phyloP scores from a whole-genome alignment of 768 basidiomycete species.

The Amanita exitialis region DNA sequence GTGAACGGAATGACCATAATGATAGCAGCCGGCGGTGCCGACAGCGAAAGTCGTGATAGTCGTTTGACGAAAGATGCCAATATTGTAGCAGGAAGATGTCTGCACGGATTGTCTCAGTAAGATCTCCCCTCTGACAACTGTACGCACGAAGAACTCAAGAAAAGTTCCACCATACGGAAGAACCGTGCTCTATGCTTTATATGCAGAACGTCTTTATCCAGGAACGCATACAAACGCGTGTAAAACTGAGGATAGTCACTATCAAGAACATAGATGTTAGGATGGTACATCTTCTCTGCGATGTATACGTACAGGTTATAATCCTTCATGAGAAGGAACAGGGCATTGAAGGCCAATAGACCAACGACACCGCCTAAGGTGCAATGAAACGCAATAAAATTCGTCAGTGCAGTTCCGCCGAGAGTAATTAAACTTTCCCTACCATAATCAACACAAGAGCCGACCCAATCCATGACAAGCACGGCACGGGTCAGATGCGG shows the following conservation, averaged over 20 bases:
- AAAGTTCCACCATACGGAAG: constrained; percentile 86
- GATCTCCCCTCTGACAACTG: constrained; percentile 1
- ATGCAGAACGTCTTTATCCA: constrained; percentile 83
- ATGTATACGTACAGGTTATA: constrained; percentile 71
- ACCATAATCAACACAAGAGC: constrained; percentile 77
- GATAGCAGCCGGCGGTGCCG: constrained; percentile 83
- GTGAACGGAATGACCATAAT: constrained; percentile 88
- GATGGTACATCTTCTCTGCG: not conserved
- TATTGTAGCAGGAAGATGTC: constrained; percentile 84
- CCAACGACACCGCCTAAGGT: constrained; percentile 70
- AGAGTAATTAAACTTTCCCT: constrained; percentile 12
- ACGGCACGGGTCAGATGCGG: constrained; percentile 75
- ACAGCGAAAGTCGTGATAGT: constrained; percentile 72
- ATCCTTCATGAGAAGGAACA: constrained; percentile 85
- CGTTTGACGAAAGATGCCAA: constrained; percentile 94
- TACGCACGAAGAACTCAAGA: constrained; percentile 84
- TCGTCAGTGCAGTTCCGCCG: not conserved
- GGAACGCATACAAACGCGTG: constrained; percentile 80
- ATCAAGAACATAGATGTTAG: constrained; percentile 1
- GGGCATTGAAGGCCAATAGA: constrained; percentile 80
- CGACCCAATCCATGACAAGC: constrained; percentile 88
- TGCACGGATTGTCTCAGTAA: constrained; percentile 9
- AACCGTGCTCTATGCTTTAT: constrained; percentile 90
- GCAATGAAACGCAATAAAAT: not conserved
- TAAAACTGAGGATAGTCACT: constrained; percentile 98